phyloP scores from a whole-genome alignment of 805 yeast species.

The Cyberlindnera galapagoensis region DNA sequence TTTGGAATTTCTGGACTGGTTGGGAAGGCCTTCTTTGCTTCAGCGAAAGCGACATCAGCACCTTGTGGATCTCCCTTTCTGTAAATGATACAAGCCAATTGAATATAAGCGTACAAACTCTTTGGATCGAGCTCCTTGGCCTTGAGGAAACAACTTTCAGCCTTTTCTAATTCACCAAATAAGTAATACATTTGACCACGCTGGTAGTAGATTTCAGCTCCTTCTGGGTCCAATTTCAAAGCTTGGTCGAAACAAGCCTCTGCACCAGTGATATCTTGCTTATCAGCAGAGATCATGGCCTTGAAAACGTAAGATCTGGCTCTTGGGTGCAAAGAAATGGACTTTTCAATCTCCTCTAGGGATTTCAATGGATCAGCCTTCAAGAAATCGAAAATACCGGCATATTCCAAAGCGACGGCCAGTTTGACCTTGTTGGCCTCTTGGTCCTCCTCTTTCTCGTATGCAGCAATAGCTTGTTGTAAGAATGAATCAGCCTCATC shows the following conservation, averaged over 20 bases:
- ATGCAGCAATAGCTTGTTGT: slow-evolving; percentile 51
- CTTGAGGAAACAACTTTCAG: slow-evolving; percentile 67
- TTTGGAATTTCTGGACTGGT: slow-evolving; percentile 88
- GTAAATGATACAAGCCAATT: slow-evolving; percentile 87
- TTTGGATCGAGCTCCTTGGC: slow-evolving; percentile 68
- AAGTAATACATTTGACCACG: slow-evolving; percentile 88
- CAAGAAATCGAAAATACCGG: slow-evolving; percentile 78
- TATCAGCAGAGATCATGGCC: slow-evolving; percentile 80
- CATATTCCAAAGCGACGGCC: slow-evolving; percentile 76
- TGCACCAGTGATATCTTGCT: slow-evolving; percentile 60
- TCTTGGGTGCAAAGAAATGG: slow-evolving; percentile 66
- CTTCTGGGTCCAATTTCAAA: slow-evolving; percentile 54
- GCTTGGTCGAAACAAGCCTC: slow-evolving; percentile 72
- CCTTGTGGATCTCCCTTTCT: slow-evolving; percentile 55
- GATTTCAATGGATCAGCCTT: slow-evolving; percentile 67
- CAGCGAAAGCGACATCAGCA: slow-evolving; percentile 61
- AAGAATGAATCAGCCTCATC: slow-evolving; percentile 34
- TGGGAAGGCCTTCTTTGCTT: slow-evolving; percentile 71
- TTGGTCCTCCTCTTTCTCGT: slow-evolving; percentile 21
- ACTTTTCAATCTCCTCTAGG: slow-evolving; percentile 52
- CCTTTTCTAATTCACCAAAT: slow-evolving; percentile 65
- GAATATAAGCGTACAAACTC: slow-evolving; percentile 83
- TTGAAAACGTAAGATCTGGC: slow-evolving; percentile 76
- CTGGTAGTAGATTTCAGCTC: slow-evolving; percentile 87
- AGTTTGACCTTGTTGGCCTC: slow-evolving; percentile 31